Base-by-base conservation (phyloP, 2,329 filamentous ascomycete genomes). In the Fusarium guadeloupense region DNA sequence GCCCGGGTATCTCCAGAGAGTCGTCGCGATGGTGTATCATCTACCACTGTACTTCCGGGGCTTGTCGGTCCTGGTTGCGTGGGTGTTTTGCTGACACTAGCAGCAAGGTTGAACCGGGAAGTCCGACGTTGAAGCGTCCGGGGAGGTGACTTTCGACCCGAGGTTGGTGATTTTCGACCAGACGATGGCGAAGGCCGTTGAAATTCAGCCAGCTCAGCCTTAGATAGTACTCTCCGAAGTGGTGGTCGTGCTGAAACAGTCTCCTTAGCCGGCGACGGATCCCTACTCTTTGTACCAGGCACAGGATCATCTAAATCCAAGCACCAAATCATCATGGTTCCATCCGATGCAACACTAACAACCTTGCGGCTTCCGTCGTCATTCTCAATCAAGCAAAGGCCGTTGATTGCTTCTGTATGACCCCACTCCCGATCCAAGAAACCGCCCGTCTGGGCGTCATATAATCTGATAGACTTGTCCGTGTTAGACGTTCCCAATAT, bases 401-500 rank as follows among this genome's bases (percentile, higher is more conserved):
- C 93, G 45, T 91, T 96, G 62, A 99, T 92, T 9, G 93, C 90
- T 72, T 97, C 93, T 0, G 93, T 97, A 68, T 99, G 95, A 1
- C 95, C 95, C 86, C 93, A 97, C 76, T 98, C 95, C 34, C 92
- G 87, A 44, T 93, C 90, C 23, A 98, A 78, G 53, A 99, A 89
- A 2, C 80, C 78, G 9, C 94, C 93, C 35, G 86, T 88, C 59
- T 89, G 88, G 25, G 86, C 81, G 66, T 97, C 91, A 69, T 99
- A 99, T 14, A 99, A 80, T 30, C 95, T 84, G 51, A 99, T 89
- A 1, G 95, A 98, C 73, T 98, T 99, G 75, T 99, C 95, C 1
- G 92, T 97, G 67, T 93, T 93, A 9, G 94, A 97, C 10, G 95
- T 84, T n/a, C 92, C 93, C 16, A 95, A 83, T 45, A 99, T 82